These are phyloP conservation scores for Aegilops sharonensis DNA, from an alignment of 176 grass and related monocot species.

Conservation along the genomic window DNA sequence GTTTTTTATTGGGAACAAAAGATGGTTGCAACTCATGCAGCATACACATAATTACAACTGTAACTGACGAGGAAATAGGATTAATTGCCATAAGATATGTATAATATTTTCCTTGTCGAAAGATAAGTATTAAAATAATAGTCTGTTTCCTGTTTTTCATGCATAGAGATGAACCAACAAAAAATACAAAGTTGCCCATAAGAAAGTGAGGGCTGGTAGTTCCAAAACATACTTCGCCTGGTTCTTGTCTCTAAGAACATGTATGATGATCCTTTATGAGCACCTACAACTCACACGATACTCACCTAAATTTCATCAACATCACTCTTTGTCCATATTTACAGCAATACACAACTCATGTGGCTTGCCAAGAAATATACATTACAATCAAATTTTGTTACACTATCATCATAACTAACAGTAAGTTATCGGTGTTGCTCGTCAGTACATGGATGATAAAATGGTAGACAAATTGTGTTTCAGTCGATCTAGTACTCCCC, in stretches of 20 bases:
- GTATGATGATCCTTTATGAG: constrained; percentile 9
- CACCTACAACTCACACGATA: neutral
- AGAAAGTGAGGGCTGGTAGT: neutral
- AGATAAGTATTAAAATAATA: neutral
- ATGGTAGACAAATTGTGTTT: neutral
- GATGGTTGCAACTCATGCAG: neutral
- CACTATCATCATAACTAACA: neutral
- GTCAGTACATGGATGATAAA: neutral
- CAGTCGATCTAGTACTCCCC: neutral
- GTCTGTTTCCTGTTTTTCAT: neutral
- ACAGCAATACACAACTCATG: constrained; percentile 8
- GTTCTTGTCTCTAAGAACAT: neutral
- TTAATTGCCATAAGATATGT: neutral
- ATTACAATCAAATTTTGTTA: neutral
- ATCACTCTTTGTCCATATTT: constrained; percentile 3
- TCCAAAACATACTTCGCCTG: neutral
- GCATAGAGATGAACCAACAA: neutral
- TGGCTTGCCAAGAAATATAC: constrained; percentile 7
- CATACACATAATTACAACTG: neutral
- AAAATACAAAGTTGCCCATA: neutral
- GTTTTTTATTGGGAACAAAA: neutral
- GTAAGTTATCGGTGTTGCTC: neutral
- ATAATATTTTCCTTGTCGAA: neutral
- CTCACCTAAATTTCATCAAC: constrained; percentile 14
- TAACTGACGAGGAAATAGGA: neutral